Evolutionary conservation across 768 basidiomycete species (phyloP).

Genomic region (Thelephora ganbajun): DNA sequence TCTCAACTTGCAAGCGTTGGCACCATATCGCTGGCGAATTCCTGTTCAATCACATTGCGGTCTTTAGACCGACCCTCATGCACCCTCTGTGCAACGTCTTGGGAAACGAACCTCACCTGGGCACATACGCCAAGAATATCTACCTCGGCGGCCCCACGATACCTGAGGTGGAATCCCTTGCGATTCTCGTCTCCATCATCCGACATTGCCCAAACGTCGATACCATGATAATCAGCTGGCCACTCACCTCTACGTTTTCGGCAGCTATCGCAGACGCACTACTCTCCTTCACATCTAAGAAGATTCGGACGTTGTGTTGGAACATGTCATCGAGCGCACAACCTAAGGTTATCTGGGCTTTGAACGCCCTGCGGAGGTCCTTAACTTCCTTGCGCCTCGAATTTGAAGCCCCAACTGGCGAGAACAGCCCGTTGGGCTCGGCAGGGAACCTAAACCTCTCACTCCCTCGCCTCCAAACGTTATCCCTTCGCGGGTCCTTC

Average conservation of each 20-base stretch:
- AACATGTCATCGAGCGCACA: constrained; percentile 39
- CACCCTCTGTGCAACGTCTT: constrained; percentile 37
- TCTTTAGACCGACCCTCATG: constrained; percentile 44
- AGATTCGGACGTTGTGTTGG: constrained; percentile 49
- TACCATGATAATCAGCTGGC: constrained; percentile 57
- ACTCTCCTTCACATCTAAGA: constrained; percentile 30
- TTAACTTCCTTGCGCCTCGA: constrained; percentile 45
- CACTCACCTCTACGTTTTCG: constrained; percentile 38
- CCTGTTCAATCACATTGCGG: constrained; percentile 56
- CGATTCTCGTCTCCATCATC: constrained; percentile 43
- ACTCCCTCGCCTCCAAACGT: constrained; percentile 44
- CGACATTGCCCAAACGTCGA: constrained; percentile 59
- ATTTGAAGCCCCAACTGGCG: constrained; percentile 24
- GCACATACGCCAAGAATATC: constrained; percentile 62
- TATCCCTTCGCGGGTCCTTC: constrained; percentile 45
- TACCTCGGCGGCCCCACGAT: constrained; percentile 28
- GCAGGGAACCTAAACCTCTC: constrained; percentile 40
- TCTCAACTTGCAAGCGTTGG: constrained; percentile 54
- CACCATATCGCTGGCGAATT: constrained; percentile 46
- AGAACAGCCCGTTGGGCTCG: constrained; percentile 39
- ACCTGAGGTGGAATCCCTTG: constrained; percentile 35
- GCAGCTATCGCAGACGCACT: constrained; percentile 54
- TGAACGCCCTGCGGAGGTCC: constrained; percentile 39
- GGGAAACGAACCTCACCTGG: constrained; percentile 36
- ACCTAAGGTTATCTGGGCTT: constrained; percentile 59